Conservation (phyloP, 2,329 filamentous ascomycete genomes). For the Aspergillus tubingensis region DNA sequence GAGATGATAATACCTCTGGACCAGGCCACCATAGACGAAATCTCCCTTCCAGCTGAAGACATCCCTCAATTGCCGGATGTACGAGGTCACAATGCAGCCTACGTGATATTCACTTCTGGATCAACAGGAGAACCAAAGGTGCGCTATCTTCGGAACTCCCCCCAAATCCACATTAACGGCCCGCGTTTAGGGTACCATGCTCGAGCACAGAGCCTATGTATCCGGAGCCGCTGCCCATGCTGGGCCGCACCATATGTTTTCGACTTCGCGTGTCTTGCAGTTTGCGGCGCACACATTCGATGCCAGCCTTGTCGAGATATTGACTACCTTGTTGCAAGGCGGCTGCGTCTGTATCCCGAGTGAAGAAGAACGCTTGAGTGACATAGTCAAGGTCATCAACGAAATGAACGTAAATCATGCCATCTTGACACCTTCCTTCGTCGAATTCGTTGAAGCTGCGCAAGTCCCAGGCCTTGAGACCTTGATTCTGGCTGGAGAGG, state of each 20-base stretch:
- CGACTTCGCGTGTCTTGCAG: constrained; percentile 59
- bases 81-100: constrained; percentile 43
- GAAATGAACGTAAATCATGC: constrained; percentile 56
- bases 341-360: constrained; percentile 62
- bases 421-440: constrained; percentile 63
- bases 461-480: constrained; percentile 47
- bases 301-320: constrained; percentile 56
- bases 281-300: constrained; percentile 60
- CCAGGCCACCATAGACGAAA: constrained; percentile 24
- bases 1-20: constrained; percentile 34
- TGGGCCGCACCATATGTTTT: constrained; percentile 50
- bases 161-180: constrained; percentile 1
- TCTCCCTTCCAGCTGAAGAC: constrained; percentile 20
- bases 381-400: constrained; percentile 55
- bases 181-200: constrained; percentile 57
- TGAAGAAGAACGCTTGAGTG: constrained; percentile 50
- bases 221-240: constrained; percentile 58
- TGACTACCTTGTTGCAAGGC: constrained; percentile 57
- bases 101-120: constrained; percentile 62
- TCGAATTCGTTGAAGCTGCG: constrained; percentile 48
- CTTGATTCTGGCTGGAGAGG: constrained; percentile 49
- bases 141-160: constrained; percentile 5
- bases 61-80: constrained; percentile 26
- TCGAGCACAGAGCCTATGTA: constrained; percentile 62
- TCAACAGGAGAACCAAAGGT: constrained; percentile 58